Percentiles rank a stretch among this genome's conserved stretches.
phyloP scores from a whole-genome alignment of 257 asterid species.

The Ballota nigra region DNA sequence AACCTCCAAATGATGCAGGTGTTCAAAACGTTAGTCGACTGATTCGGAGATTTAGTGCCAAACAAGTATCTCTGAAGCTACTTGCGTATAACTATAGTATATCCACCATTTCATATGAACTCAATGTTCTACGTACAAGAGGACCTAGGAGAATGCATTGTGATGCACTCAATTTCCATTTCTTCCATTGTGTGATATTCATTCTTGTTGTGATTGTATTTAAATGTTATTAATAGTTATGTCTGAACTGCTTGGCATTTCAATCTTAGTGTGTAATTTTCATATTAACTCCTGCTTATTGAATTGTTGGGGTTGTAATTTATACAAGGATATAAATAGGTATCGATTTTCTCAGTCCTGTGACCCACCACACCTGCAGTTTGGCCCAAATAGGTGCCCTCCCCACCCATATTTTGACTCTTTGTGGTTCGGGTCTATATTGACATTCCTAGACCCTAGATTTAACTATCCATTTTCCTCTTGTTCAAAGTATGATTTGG shows the following conservation, averaged over 20 bases:
- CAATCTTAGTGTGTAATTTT: background rate
- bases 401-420: background rate
- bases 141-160: conserved; percentile 96
- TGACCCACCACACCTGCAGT: background rate
- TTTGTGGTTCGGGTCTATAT: background rate
- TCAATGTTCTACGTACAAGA: too few relatives aligned
- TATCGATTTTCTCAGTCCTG: background rate
- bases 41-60: conserved; percentile 66
- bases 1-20: conserved; percentile 53
- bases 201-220: conserved; percentile 7
- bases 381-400: background rate
- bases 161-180: conserved; percentile 68
- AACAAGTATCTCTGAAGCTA: conserved; percentile 75
- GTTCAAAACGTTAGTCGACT: conserved; percentile 38
- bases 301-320: background rate
- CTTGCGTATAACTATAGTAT: conserved; percentile 65
- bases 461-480: background rate
- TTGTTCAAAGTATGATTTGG: background rate
- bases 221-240: background rate
- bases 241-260: background rate
- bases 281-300: background rate
- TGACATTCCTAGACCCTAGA: background rate
- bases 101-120: conserved; percentile 72
- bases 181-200: conserved; percentile 47
- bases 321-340: background rate